Conservation (phyloP, 768 basidiomycete genomes). For the Lactifluus hygrophoroides region DNA sequence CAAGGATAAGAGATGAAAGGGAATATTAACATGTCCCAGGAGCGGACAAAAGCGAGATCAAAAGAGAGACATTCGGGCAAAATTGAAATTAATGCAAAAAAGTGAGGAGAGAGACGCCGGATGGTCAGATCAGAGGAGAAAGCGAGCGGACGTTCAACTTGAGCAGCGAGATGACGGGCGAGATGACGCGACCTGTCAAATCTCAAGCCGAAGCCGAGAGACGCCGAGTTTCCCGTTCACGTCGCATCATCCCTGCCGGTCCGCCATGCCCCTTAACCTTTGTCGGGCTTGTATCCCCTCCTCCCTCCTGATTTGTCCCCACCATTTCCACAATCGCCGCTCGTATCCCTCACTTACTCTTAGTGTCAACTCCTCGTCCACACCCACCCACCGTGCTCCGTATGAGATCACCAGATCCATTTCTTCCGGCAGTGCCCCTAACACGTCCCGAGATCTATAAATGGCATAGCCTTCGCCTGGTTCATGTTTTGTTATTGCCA, state of each 20-base stretch:
- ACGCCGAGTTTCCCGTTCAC: too few species aligned
- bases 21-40: background rate
- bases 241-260: background rate
- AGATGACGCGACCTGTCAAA: background rate
- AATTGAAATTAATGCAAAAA: background rate
- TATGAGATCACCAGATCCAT: slow-evolving; percentile 43
- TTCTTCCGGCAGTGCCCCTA: slow-evolving; percentile 47
- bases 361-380: slow-evolving; percentile 42
- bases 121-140: background rate
- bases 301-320: slow-evolving; percentile 23
- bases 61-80: background rate
- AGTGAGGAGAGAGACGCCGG: too few species aligned
- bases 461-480: slow-evolving; percentile 58
- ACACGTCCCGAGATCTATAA: slow-evolving; percentile 57
- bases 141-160: too few species aligned
- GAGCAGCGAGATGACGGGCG: background rate
- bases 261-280: background rate
- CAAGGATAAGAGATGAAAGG: background rate
- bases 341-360: slow-evolving; percentile 59
- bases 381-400: slow-evolving; percentile 49
- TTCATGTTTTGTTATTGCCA: slow-evolving; percentile 23
- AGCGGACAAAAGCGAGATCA: background rate
- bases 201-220: background rate
- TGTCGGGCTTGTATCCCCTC: slow-evolving; percentile 3
- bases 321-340: slow-evolving; percentile 47